Evolutionary conservation across 164 flowering plant genomes (phyloP).

Genomic region (Houttuynia cordata): DNA sequence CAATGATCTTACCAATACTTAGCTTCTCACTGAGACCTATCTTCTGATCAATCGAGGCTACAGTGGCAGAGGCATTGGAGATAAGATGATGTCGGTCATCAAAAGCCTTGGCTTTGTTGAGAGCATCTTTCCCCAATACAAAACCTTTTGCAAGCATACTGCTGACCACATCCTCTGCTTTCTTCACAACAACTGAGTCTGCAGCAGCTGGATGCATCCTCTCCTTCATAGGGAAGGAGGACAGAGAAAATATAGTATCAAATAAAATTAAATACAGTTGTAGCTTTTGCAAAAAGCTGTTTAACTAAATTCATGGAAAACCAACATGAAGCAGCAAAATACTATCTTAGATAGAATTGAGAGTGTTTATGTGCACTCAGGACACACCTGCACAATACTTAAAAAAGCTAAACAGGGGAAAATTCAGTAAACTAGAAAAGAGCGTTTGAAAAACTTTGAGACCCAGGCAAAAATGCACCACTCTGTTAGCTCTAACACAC

Average conservation of each 20-base stretch:
- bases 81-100: conserved; percentile 51
- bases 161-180: conserved; percentile 74
- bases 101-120: conserved; percentile 55
- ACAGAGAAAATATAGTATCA: background rate
- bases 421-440: too few relatives aligned
- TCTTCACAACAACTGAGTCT: conserved; percentile 32
- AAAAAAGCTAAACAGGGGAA: too few relatives aligned
- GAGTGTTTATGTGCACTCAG: too few relatives aligned
- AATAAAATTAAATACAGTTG: too few relatives aligned
- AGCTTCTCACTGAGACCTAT: conserved; percentile 63
- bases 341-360: too few relatives aligned
- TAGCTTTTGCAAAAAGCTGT: too few relatives aligned
- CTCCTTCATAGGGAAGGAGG: conserved; percentile 15
- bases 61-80: conserved; percentile 60
- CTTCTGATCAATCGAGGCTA: conserved; percentile 45
- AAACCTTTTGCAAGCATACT: conserved; percentile 79
- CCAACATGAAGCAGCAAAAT: too few relatives aligned
- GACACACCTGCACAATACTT: too few relatives aligned
- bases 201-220: conserved; percentile 8
- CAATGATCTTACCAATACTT: conserved; percentile 15
- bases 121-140: conserved; percentile 70
- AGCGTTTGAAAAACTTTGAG: too few relatives aligned
- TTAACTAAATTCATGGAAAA: too few relatives aligned
- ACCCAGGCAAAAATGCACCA: too few relatives aligned
- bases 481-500: too few relatives aligned